These are phyloP conservation scores for Omphalea diandra DNA, from an alignment of 441 rosid species.

Conservation along the genomic window DNA sequence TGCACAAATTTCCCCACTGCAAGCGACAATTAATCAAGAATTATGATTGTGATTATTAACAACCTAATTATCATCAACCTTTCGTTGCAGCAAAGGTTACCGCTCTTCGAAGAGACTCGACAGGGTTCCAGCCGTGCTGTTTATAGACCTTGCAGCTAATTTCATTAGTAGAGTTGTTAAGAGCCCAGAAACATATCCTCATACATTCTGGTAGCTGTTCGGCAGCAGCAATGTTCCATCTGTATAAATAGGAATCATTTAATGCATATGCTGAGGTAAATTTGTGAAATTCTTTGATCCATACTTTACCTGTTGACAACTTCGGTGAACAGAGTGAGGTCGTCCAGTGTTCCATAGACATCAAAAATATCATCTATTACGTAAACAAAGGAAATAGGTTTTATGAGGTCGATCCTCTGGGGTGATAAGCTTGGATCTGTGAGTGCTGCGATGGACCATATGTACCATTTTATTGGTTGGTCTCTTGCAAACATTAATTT, in stretches of 20 bases:
- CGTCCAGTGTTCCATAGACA: neutral
- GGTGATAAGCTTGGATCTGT: constrained; percentile 43
- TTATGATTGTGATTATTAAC: neutral
- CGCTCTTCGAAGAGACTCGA: constrained; percentile 37
- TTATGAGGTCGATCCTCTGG: constrained; percentile 50
- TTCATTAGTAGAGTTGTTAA: constrained; percentile 41
- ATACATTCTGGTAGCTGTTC: constrained; percentile 40
- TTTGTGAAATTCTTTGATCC: no score
- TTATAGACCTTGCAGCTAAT: constrained; percentile 35
- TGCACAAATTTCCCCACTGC: constrained; percentile 24
- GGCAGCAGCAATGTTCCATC: constrained; percentile 42
- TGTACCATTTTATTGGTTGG: constrained; percentile 65
- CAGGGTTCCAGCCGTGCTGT: constrained; percentile 42
- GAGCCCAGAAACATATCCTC: constrained; percentile 50
- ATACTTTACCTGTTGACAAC: constrained; percentile 24
- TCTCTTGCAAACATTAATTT: constrained; percentile 41
- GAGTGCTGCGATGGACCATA: constrained; percentile 48
- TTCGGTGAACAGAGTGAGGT: neutral
- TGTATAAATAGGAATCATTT: neutral
- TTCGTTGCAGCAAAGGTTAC: constrained; percentile 12
- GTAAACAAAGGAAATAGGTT: constrained; percentile 45
- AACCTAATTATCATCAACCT: neutral
- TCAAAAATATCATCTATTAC: constrained; percentile 52
- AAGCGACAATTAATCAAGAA: no score
- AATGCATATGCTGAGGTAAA: no score